These are phyloP conservation scores for Stagonosporopsis cucurbitacearum DNA, from an alignment of 2,329 filamentous ascomycete species.

Conservation along the genomic window DNA sequence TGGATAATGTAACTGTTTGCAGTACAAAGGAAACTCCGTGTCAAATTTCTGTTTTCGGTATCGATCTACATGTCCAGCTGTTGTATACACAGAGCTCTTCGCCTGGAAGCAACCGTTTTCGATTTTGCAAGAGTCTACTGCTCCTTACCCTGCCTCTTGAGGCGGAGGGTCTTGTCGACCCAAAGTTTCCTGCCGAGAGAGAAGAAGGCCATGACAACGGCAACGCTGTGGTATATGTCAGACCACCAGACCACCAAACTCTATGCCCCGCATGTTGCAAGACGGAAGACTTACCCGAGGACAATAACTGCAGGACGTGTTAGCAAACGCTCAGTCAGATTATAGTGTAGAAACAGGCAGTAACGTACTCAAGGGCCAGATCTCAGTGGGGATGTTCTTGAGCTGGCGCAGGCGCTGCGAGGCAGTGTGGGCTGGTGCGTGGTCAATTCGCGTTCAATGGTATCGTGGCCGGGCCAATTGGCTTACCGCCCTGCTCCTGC, in stretches of 20 bases:
- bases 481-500: conserved; percentile 68
- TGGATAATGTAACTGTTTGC: background rate
- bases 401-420: conserved; percentile 92
- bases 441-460: conserved; percentile 25
- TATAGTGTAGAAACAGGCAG: background rate
- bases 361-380: conserved; percentile 87
- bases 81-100: conserved; percentile 36
- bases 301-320: conserved; percentile 70
- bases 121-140: conserved; percentile 30
- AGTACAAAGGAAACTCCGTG: conserved; percentile 36
- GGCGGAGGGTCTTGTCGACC: conserved; percentile 90
- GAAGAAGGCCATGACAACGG: conserved; percentile 81
- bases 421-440: conserved; percentile 82
- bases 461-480: conserved; percentile 25
- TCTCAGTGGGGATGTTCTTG: conserved; percentile 89
- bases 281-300: conserved; percentile 69
- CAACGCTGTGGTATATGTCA: conserved; percentile 57
- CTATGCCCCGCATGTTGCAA: conserved; percentile 19
- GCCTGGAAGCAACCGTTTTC: conserved; percentile 16
- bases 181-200: conserved; percentile 81
- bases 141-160: conserved; percentile 68
- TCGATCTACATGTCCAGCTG: conserved; percentile 17
- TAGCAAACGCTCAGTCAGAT: conserved; percentile 19
- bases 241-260: conserved; percentile 35
- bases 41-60: conserved; percentile 30